Base-by-base conservation (phyloP, 192 early-diverging fungal genomes). In the Rhizoclosmatium globosum region DNA sequence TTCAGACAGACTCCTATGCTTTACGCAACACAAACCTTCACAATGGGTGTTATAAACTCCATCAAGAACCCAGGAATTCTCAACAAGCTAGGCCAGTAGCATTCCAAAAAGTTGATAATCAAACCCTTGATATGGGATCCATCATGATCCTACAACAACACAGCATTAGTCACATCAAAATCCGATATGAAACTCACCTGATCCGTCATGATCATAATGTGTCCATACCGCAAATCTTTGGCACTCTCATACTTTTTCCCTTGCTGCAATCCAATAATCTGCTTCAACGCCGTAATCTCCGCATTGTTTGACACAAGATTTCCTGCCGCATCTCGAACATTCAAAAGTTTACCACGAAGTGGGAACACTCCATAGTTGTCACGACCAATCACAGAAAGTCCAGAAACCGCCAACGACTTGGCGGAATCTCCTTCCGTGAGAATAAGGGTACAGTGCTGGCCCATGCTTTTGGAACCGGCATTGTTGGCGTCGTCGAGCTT, bases 131-230 rank as follows among this genome's bases (percentile, higher is more conserved):
- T 98, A 75, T 97, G 97, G 31, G 94, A 96, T 41, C 96, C 96
- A 77, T 98, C 96, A 68, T 96, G 92, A 78, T 82, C 81, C 83
- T 82, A 42, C 44, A 42, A 81, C 31, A 75, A 7, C 23, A 19
- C 17, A 59, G n/a, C 46, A 39, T 39, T 66, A 21, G 19, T 53
- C 23, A 68, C 47, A 41, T 56, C 56, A 71, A 2, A 50, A 39
- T 3, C n/a, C n/a, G 17, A 71, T 13, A 7, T 17, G 3, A 2
- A 81, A 11, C 78, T 71, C 76, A 88, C 85, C 76, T 97, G 98
- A 92, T 99, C 98, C 3, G 97, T 94, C 98, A 99, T 99, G 68
- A 98, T 96, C 92, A 99, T 97, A 13, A 99, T 86, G 66, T 93
- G 92, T 0, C 97, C 98, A 81, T 99, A 99, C 65, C 98, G 89